A percentile compares a stretch with the other conserved stretches of the same genome.
Conservation (phyloP, 768 basidiomycete species). For the Dictyophora rubrovolvata region DNA sequence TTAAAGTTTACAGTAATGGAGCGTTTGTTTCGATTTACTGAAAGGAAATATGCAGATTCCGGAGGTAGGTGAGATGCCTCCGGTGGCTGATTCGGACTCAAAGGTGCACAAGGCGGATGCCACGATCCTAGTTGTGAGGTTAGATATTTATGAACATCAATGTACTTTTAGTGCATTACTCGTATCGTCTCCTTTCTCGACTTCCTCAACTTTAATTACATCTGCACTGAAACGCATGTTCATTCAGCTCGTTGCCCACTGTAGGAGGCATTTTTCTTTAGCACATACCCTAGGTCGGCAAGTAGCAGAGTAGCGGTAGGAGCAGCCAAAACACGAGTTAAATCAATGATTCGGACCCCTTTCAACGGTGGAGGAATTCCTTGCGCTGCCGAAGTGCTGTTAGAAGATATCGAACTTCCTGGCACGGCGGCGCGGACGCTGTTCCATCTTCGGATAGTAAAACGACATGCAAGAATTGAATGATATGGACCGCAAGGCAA, state of each 20-base stretch:
- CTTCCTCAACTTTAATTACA: slow-evolving; percentile 86
- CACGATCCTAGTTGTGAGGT: slow-evolving; percentile 26
- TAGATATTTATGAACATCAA: slow-evolving; percentile 57
- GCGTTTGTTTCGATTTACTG: slow-evolving; percentile 81
- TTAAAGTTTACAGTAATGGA: slow-evolving; percentile 90
- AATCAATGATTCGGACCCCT: slow-evolving; percentile 76
- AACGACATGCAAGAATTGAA: background rate
- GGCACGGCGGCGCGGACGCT: background rate
- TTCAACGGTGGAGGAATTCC: slow-evolving; percentile 72
- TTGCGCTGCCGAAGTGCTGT: background rate
- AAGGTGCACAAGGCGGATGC: slow-evolving; percentile 30
- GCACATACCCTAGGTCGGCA: slow-evolving; percentile 53
- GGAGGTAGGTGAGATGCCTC: slow-evolving; percentile 61
- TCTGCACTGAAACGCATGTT: slow-evolving; percentile 46
- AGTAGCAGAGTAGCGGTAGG: slow-evolving; percentile 89
- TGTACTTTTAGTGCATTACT: slow-evolving; percentile 45
- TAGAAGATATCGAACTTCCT: background rate
- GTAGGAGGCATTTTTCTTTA: background rate
- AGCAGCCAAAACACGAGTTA: slow-evolving; percentile 86
- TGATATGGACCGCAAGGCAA: background rate
- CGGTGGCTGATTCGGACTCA: slow-evolving; percentile 32
- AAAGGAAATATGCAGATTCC: slow-evolving; percentile 89
- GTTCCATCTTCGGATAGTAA: background rate
- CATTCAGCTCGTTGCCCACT: background rate
- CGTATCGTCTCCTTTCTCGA: slow-evolving; percentile 80